Evolutionary conservation across 345 rosid species (phyloP).

Genomic region (Gossypium raimondii): DNA sequence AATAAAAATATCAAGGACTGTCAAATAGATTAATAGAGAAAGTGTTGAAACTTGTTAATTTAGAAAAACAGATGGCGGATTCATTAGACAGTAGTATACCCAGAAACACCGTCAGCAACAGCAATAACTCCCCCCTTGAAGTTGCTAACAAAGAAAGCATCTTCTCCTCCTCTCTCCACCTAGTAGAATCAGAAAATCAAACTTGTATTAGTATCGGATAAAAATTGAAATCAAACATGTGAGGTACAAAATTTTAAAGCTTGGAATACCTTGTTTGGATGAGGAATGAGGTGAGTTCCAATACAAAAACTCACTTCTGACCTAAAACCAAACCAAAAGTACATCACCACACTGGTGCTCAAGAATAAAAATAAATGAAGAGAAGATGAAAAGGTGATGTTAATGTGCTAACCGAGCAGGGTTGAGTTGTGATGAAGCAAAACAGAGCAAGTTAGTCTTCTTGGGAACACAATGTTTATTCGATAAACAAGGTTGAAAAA

Average conservation of each 20-base stretch:
- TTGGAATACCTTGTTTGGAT: constrained; percentile 61
- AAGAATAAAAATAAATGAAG: not conserved
- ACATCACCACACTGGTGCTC: not conserved
- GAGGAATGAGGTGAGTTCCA: constrained; percentile 71
- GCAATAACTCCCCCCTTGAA: constrained; percentile 81
- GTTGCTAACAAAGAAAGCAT: constrained; percentile 69
- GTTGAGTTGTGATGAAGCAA: constrained; percentile 36
- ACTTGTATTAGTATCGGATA: not conserved
- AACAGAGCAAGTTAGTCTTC: constrained; percentile 30
- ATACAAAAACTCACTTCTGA: constrained; percentile 41
- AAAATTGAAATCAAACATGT: constrained; percentile 7
- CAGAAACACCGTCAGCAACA: constrained; percentile 91
- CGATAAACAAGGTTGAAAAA: constrained; percentile 8
- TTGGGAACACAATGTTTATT: constrained; percentile 10
- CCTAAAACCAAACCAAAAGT: constrained; percentile 22
- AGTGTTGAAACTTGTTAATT: not conserved
- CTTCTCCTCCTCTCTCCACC: constrained; percentile 86
- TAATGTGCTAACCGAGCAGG: constrained; percentile 35
- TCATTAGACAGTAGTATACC: constrained; percentile 31
- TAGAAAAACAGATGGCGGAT: not conserved
- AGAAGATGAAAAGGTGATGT: not conserved
- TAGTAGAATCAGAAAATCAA: constrained; percentile 18
- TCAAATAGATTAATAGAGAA: not conserved
- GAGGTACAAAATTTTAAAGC: not conserved
- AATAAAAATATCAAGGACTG: not conserved